A percentile compares a stretch with the other conserved stretches of the same genome.
Evolutionary conservation across 2,329 filamentous ascomycete genomes (phyloP).

Genomic region (Pseudocercospora ulei): DNA sequence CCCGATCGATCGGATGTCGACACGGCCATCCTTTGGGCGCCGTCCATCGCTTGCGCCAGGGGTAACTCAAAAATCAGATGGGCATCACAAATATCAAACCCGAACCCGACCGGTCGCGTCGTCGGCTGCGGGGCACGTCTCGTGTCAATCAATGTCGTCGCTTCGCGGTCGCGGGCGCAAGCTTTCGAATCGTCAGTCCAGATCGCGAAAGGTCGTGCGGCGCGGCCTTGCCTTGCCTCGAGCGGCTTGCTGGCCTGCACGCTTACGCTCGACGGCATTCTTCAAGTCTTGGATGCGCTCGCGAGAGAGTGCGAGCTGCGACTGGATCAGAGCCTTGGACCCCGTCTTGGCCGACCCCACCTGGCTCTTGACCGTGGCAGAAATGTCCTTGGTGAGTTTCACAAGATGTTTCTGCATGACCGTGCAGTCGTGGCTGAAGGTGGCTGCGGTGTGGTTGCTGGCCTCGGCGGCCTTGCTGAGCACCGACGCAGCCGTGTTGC

Average conservation of each 20-base stretch:
- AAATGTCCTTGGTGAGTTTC: slow-evolving; percentile 18
- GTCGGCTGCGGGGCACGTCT: too few species aligned
- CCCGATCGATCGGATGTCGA: too few species aligned
- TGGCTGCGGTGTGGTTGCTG: slow-evolving; percentile 16
- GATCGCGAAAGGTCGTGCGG: too few species aligned
- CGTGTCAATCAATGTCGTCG: too few species aligned
- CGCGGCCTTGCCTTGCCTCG: slow-evolving; percentile 1
- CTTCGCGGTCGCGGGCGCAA: too few species aligned
- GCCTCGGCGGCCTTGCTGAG: slow-evolving; percentile 15
- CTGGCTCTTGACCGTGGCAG: slow-evolving; percentile 16
- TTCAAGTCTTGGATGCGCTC: slow-evolving; percentile 15
- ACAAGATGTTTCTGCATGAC: slow-evolving; percentile 19
- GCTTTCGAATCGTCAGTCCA: too few species aligned
- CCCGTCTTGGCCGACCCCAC: slow-evolving; percentile 15
- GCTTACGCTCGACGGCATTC: slow-evolving; percentile 11
- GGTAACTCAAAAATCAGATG: too few species aligned
- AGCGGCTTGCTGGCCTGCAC: not conserved
- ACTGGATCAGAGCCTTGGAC: slow-evolving; percentile 16
- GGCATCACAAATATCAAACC: too few species aligned
- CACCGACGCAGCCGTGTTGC: slow-evolving; percentile 22
- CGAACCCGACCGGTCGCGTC: too few species aligned
- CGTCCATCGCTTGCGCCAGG: too few species aligned
- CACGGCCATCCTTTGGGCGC: too few species aligned
- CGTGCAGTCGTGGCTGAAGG: slow-evolving; percentile 17
- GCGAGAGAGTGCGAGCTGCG: slow-evolving; percentile 15